A percentile compares a stretch with the other conserved stretches of the same genome.
Evolutionary conservation across 768 basidiomycete species (phyloP).

Genomic region (Kwoniella pini): DNA sequence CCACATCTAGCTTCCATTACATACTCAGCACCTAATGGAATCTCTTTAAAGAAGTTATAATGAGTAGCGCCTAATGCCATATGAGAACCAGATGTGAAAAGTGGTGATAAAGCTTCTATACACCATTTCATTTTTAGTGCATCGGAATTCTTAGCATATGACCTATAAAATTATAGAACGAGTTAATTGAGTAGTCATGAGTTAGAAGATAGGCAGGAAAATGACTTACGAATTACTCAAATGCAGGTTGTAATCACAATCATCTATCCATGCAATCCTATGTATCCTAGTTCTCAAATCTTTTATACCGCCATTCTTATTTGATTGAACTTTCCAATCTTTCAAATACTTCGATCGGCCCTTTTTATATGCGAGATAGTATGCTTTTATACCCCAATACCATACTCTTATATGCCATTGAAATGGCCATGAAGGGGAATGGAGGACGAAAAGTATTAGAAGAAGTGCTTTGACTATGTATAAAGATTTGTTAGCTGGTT

Average conservation of each 20-base stretch:
- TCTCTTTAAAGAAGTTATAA: slow-evolving; percentile 54
- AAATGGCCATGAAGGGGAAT: slow-evolving; percentile 46
- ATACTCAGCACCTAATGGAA: slow-evolving; percentile 49
- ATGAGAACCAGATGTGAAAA: slow-evolving; percentile 37
- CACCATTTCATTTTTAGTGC: slow-evolving; percentile 40
- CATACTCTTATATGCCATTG: slow-evolving; percentile 47
- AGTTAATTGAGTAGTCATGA: not conserved
- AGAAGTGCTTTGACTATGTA: slow-evolving; percentile 41
- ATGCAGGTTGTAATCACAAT: slow-evolving; percentile 50
- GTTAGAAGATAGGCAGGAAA: not conserved
- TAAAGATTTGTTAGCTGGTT: not conserved
- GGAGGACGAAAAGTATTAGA: slow-evolving; percentile 38
- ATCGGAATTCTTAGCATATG: slow-evolving; percentile 44
- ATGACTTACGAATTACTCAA: slow-evolving; percentile 45
- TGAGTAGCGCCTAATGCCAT: slow-evolving; percentile 45
- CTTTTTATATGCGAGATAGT: slow-evolving; percentile 30
- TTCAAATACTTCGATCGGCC: slow-evolving; percentile 38
- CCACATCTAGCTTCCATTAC: slow-evolving; percentile 48
- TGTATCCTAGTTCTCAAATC: slow-evolving; percentile 22
- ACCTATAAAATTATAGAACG: not conserved
- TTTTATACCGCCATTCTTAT: slow-evolving; percentile 27
- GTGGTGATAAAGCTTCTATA: slow-evolving; percentile 34
- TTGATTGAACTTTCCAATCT: slow-evolving; percentile 28
- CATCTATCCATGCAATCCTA: slow-evolving; percentile 41
- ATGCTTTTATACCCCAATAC: slow-evolving; percentile 34